Evolutionary conservation across 257 asterid species (phyloP).

Genomic region (Solanum gracilifrons): DNA sequence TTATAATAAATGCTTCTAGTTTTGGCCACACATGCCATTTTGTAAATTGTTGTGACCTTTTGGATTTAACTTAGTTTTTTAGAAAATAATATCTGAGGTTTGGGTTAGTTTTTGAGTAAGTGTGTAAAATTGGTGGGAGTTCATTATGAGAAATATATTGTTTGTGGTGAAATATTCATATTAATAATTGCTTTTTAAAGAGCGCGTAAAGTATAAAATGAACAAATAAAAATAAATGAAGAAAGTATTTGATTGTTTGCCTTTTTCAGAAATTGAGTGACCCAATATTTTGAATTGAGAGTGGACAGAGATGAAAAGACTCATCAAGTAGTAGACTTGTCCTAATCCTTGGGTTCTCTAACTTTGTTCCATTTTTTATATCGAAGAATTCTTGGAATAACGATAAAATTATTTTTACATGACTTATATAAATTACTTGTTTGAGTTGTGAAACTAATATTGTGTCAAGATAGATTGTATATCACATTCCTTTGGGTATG

Average conservation of each 20-base stretch:
- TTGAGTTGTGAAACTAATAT: not conserved
- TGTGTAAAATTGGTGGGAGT: not conserved
- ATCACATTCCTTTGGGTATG: not conserved
- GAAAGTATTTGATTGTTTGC: not conserved
- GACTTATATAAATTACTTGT: not conserved
- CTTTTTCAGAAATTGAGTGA: not conserved
- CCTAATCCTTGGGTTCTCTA: not conserved
- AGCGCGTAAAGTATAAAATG: not conserved
- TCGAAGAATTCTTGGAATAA: not conserved
- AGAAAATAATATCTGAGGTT: not conserved
- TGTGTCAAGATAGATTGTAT: not conserved
- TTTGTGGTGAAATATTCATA: not conserved
- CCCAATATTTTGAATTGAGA: not conserved
- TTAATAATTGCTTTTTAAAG: not conserved
- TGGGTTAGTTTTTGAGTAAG: not conserved
- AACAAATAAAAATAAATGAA: too few species aligned
- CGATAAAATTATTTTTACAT: not conserved
- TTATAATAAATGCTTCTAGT: not conserved
- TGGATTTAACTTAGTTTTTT: not conserved
- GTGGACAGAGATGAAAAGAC: not conserved
- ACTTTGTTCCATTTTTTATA: not conserved
- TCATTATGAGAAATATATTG: not conserved
- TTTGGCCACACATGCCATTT: not conserved
- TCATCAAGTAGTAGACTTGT: not conserved
- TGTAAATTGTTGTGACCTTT: not conserved